Evolutionary conservation across 2,329 filamentous ascomycete species (phyloP), one percentile per base, ranked within the genome.

Genomic region (Beauveria rudraprayagi): DNA sequence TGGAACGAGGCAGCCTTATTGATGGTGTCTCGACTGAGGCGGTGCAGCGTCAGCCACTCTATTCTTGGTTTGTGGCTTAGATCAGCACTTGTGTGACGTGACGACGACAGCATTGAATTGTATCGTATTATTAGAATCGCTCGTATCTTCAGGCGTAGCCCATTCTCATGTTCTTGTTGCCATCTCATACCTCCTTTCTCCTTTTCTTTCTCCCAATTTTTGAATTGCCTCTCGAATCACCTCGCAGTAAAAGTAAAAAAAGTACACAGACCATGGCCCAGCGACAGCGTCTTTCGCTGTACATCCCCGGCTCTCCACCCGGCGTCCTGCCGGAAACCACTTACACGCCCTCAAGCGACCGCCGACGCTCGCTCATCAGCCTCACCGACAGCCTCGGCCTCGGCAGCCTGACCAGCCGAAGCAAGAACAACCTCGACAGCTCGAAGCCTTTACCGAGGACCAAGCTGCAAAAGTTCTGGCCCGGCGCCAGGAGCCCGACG

Each of bases 311-410:
- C 48, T 60, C 57, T 8, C 57, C 57, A 11, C 48, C 48, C 14
- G 48, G 44, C 48, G 40, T 41, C 19, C 40, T 53, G 19, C 41
- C 57, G 14, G 48, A 60, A 11, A 46, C 52, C 8, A 56, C 53
- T 56, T 56, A 56, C 52, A 56, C 59, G 53, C 59, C 59, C 5
- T n/a, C 53, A 6, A 61, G 51, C 40, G 59, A 61, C 52, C 59
- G 59, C 30, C 59, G 59, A 3, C 52, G 59, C 43, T 61, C 59
- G n/a, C 59, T 61, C 46, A 50, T 56, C 52, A 61, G 59, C 59
- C 52, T 61, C 24, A 22, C 52, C 28, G 52, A 61, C 14, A 46
- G 46, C 46, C 34, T 61, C 43, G 56, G 43, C 11, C 51, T 55
- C 3, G 51, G 58, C 16, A 53, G 5, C 57, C 40, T 60, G 11